These are phyloP conservation scores for Bipolaris oryzae DNA, from an alignment of 2,329 filamentous ascomycete species.

Conservation along the genomic window DNA sequence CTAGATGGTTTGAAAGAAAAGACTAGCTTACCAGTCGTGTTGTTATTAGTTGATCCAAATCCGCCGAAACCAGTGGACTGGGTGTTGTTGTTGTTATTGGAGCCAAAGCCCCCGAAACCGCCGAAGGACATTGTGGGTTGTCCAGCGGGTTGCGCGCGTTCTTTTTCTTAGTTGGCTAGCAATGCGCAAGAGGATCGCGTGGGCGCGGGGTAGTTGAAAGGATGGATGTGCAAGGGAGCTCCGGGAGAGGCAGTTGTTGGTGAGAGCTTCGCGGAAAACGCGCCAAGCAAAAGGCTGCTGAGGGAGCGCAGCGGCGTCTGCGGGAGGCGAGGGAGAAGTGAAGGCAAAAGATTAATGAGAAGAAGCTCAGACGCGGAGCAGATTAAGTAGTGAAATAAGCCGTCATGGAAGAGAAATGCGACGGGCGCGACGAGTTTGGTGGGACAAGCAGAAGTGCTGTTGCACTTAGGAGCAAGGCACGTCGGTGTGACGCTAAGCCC, in stretches of 20 bases:
- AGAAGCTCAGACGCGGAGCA: conserved; percentile 31
- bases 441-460: conserved; percentile 23
- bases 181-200: conserved; percentile 28
- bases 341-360: conserved; percentile 28
- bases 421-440: conserved; percentile 25
- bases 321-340: conserved; percentile 12
- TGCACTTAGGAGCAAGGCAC: conserved; percentile 21
- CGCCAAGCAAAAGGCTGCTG: conserved; percentile 36
- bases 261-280: conserved; percentile 39
- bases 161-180: conserved; percentile 20
- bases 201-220: conserved; percentile 27
- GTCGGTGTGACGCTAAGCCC: conserved; percentile 18
- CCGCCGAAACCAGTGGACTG: conserved; percentile 46
- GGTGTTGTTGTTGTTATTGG: conserved; percentile 40
- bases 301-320: conserved; percentile 31
- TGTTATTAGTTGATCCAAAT: conserved; percentile 50
- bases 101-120: conserved; percentile 54
- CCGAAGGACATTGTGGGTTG: conserved; percentile 58
- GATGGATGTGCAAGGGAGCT: conserved; percentile 22
- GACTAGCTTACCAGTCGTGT: conserved; percentile 58
- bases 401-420: conserved; percentile 37
- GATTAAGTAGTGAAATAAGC: conserved; percentile 40
- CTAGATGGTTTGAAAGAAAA: conserved; percentile 24
- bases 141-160: conserved; percentile 34
- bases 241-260: conserved; percentile 26